These are phyloP conservation scores for Penstemon davidsonii DNA, from an alignment of 257 asterid species.

Conservation along the genomic window DNA sequence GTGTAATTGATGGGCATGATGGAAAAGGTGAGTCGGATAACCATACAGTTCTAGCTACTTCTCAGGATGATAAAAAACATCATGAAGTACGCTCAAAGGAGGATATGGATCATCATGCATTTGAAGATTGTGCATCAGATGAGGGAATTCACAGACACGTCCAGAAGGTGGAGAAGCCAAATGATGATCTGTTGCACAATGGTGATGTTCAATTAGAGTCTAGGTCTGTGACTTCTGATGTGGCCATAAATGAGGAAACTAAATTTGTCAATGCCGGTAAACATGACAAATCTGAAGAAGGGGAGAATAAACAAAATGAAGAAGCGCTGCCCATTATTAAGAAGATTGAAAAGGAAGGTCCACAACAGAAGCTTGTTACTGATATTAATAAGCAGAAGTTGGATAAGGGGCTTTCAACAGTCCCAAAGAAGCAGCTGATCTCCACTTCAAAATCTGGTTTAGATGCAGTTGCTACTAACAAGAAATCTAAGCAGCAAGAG, in stretches of 20 bases:
- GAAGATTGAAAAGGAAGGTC: conserved; percentile 55
- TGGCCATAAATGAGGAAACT: conserved; percentile 33
- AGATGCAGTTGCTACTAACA: conserved; percentile 51
- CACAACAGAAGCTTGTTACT: conserved; percentile 44
- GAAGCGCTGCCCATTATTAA: conserved; percentile 41
- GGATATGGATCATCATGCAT: conserved; percentile 65
- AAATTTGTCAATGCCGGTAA: conserved; percentile 29
- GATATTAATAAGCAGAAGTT: conserved; percentile 55
- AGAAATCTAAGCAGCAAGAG: conserved; percentile 70
- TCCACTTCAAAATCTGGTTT: conserved; percentile 50
- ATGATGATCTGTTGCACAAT: conserved; percentile 30
- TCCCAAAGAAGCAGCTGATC: conserved; percentile 48
- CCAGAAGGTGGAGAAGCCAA: conserved; percentile 25
- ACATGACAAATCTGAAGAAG: conserved; percentile 44
- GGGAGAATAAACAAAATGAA: conserved; percentile 42
- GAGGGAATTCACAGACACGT: conserved; percentile 52
- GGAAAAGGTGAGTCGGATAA: conserved; percentile 60
- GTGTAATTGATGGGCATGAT: conserved; percentile 59
- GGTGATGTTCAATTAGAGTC: conserved; percentile 36
- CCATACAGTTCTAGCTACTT: conserved; percentile 38
- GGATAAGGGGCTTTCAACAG: conserved; percentile 52
- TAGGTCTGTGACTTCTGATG: conserved; percentile 34
- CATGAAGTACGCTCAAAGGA: conserved; percentile 52
- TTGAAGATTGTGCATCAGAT: conserved; percentile 85
- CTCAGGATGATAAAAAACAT: conserved; percentile 44